Base-by-base conservation (phyloP, 257 asterid species). In the Solanum medicagineum region DNA sequence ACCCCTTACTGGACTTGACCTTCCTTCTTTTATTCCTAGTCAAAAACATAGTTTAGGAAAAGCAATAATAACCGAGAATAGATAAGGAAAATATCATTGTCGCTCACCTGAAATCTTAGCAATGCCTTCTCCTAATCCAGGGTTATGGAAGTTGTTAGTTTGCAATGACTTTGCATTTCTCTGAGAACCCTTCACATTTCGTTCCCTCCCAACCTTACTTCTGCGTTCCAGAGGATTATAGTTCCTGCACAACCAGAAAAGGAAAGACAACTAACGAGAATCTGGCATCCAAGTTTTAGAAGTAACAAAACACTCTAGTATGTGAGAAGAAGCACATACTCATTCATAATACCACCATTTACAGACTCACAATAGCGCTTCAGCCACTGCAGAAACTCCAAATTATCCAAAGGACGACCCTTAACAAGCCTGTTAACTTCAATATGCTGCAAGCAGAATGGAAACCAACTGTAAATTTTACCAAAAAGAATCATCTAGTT, bases 321-420 rank as follows among this genome's bases (percentile, higher is more conserved):
- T 65, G 81, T 83, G 32, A 60, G 81, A 63, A 65, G 84, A 84
- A 84, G 86, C 36, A 44, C 87, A 40, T 90, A 95, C 99, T 95
- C 95, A 68, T 93, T 94, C 94, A 92, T 92, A 69, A 92, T 89
- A 84, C 99, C 99, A 56, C 99, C 97, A 40, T 92, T 94, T 51
- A 96, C 87, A 44, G 97, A 93, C 90, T 96, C 99, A 83, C 98
- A 96, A 70, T 94, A 93, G 80, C 95, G 97, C 88, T 96, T 96
- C 89, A 96, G 90, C 99, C 99, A 96, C 88, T 96, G 99, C 71
- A 96, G 89, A 74, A 96, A 96, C 91, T 96, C 99, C 93, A 96
- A 89, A 91, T 96, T 96, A 91, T 96, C 99, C 90, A 96, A 85
- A 44, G 99, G 94, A 87, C 99, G 91, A n/a, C 91, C 98, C 86